These are phyloP conservation scores for Tylopilus plumbeoviolaceoides DNA, from an alignment of 768 basidiomycete species.

Conservation along the genomic window DNA sequence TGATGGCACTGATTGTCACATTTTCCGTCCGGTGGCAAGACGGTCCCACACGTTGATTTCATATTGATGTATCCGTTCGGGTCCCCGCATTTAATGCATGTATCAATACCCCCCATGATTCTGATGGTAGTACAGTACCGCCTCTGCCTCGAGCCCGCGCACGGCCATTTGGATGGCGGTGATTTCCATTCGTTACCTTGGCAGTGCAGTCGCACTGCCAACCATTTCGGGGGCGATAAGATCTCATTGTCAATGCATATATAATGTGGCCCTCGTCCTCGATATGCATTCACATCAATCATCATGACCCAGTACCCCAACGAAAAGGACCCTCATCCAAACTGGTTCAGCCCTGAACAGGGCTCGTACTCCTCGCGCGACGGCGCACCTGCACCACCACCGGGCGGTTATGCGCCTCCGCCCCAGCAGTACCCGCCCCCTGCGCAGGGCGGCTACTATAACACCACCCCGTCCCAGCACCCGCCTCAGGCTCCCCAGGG, in stretches of 20 bases:
- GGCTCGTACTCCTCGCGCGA: background rate
- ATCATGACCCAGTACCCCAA: slow-evolving; percentile 20
- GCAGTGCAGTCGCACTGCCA: background rate
- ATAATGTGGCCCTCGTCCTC: background rate
- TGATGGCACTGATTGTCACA: background rate
- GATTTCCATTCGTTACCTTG: background rate
- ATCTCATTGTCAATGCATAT: background rate
- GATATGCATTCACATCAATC: background rate
- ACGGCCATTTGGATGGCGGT: background rate
- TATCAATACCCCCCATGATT: slow-evolving; percentile 6
- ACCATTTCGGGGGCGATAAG: background rate
- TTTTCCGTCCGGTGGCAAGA: background rate
- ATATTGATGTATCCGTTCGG: slow-evolving; percentile 11
- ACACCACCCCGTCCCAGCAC: no score
- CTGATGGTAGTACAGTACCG: slow-evolving; percentile 3
- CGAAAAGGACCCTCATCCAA: slow-evolving; percentile 23
- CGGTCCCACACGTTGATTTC: slow-evolving; percentile 10
- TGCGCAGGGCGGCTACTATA: no score
- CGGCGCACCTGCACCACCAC: background rate
- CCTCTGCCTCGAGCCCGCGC: slow-evolving; percentile 3
- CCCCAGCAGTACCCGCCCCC: no score
- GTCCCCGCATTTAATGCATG: slow-evolving; percentile 15
- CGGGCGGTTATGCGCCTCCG: background rate
- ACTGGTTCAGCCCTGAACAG: slow-evolving; percentile 7
- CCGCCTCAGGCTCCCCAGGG: no score